Base-by-base conservation (phyloP, 768 basidiomycete species). In the Xanthoconium stramineum region DNA sequence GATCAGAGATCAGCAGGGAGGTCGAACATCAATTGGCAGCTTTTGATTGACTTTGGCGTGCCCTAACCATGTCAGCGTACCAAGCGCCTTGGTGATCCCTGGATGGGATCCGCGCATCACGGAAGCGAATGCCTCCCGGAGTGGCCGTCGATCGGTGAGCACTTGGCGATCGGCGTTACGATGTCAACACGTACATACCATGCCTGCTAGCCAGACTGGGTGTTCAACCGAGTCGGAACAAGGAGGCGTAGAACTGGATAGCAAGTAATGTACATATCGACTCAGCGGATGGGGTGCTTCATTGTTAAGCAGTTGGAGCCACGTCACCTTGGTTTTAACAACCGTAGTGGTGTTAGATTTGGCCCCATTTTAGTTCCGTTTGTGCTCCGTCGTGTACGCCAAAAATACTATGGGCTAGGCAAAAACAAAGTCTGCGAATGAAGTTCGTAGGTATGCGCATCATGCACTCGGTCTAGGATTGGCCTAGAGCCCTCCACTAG, bases 11-110 rank as follows among this genome's bases (percentile, higher is more conserved):
- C 35, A 44, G 47, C 54, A 43, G 39, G 40, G 53, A 49, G 40
- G 53, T 55, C 17, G 53, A 42, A 12, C 11, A 17, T n/a, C 47
- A 55, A 35, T 30, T 49, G n/a, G 53, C 53, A 49, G 47, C 28
- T 13, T 30, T 43, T 40, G 33, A 48, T 9, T 9, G 19, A 19
- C 32, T n/a, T 17, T 36, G 17, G 1, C 13, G 37, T 48, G 32
- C 32, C 46, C 33, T 20, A 5, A 15, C 12, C 8, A 35, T 8
- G 6, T 2, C 33, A 28, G 29, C 13, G 29, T 35, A 3, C 3
- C 12, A 12, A 44, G n/a, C 37, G 5, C 10, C 17, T 5, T 10
- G 8, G 19, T 8, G 40, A 28, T 44, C 50, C 40, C 7, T 4
- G 42, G n/a, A n/a, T n/a, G n/a, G 19, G 28, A 30, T 12, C 5